These are phyloP conservation scores for Aspergillus homomorphus DNA, from an alignment of 495 filamentous ascomycete species.

Conservation along the genomic window DNA sequence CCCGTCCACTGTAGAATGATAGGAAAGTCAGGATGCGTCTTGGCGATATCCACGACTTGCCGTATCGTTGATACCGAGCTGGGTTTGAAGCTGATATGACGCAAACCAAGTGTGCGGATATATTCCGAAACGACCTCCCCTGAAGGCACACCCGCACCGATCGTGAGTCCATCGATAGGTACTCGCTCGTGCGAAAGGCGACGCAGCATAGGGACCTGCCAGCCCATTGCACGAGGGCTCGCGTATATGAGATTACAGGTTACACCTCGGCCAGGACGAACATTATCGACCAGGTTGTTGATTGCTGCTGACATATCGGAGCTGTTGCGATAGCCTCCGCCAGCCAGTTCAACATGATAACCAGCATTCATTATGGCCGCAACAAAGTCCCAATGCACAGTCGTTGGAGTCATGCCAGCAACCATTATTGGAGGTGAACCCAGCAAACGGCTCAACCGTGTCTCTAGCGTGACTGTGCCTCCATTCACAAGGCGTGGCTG, in stretches of 20 bases:
- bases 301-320: slow-evolving; percentile 30
- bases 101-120: slow-evolving; percentile 44
- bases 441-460: slow-evolving; percentile 33
- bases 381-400: slow-evolving; percentile 37
- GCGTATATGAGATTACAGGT: slow-evolving; percentile 42
- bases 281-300: slow-evolving; percentile 20
- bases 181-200: slow-evolving; percentile 23
- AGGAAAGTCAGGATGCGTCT: slow-evolving; percentile 43
- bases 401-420: slow-evolving; percentile 47
- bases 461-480: slow-evolving; percentile 23
- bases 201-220: slow-evolving; percentile 34
- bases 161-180: slow-evolving; percentile 41
- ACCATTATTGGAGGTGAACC: slow-evolving; percentile 39
- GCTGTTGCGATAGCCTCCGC: slow-evolving; percentile 33
- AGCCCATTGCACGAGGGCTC: slow-evolving; percentile 32
- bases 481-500: slow-evolving; percentile 23
- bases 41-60: slow-evolving; percentile 47
- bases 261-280: slow-evolving; percentile 33
- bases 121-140: slow-evolving; percentile 46
- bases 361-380: slow-evolving; percentile 38
- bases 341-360: slow-evolving; percentile 39
- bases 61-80: slow-evolving; percentile 44
- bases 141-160: slow-evolving; percentile 51
- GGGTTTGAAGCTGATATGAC: slow-evolving; percentile 51
- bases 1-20: slow-evolving; percentile 53